phyloP scores from a whole-genome alignment of 768 basidiomycete species.

The Pholiota conissans region DNA sequence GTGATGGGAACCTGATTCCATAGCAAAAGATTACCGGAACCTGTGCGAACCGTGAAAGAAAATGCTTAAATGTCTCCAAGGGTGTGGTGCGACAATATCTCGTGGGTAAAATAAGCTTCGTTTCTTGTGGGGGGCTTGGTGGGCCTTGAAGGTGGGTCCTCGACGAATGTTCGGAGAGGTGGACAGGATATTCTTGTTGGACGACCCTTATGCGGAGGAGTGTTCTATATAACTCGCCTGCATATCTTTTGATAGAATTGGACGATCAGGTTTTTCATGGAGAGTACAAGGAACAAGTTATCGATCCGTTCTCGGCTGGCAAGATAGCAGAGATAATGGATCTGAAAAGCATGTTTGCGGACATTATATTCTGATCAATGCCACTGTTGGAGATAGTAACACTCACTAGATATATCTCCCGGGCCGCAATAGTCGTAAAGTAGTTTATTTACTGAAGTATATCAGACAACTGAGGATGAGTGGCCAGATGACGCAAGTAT shows the following conservation, averaged over 20 bases:
- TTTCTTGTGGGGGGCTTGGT: neutral
- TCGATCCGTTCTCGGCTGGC: constrained; percentile 26
- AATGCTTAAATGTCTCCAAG: constrained; percentile 14
- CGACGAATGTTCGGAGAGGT: neutral
- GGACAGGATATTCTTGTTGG: constrained; percentile 4
- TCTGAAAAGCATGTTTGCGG: constrained; percentile 27
- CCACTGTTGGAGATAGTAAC: constrained; percentile 24
- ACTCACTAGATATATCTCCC: constrained; percentile 20
- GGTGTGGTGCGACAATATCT: constrained; percentile 1
- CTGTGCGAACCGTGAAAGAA: neutral
- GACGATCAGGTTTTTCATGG: constrained; percentile 1
- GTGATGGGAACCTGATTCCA: constrained; percentile 28
- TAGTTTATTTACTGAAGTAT: constrained; percentile 10
- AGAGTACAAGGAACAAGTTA: constrained; percentile 19
- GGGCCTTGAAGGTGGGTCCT: neutral
- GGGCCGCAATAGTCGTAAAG: constrained; percentile 15
- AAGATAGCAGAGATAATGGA: constrained; percentile 31
- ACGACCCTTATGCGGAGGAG: constrained; percentile 1
- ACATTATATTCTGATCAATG: constrained; percentile 25
- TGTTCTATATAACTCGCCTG: constrained; percentile 7
- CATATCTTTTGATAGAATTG: neutral
- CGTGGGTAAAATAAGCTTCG: neutral
- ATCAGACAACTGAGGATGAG: constrained; percentile 15
- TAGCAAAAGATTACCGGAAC: constrained; percentile 19
- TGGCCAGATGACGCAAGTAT: constrained; percentile 16